phyloP scores from a whole-genome alignment of 2,329 filamentous ascomycete species.

The Claviceps humidiphila region DNA sequence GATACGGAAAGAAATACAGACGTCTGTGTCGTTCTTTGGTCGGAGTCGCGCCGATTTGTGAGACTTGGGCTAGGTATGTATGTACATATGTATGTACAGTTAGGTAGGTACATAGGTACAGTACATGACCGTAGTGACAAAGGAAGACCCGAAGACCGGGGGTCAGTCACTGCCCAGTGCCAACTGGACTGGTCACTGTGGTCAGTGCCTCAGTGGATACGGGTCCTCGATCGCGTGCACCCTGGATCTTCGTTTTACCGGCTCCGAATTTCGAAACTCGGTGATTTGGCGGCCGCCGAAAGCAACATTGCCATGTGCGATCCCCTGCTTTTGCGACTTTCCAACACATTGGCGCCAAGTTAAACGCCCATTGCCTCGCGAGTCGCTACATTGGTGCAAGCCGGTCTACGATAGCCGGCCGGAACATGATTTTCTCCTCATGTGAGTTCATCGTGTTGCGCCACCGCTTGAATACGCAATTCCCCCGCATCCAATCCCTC shows the following conservation, averaged over 20 bases:
- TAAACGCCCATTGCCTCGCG: neutral
- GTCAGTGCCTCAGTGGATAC: too few relatives aligned
- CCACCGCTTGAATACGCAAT: too few relatives aligned
- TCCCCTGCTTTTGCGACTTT: neutral
- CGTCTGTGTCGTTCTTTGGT: neutral
- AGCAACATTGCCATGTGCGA: neutral
- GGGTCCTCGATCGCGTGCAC: neutral
- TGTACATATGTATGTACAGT: too few relatives aligned
- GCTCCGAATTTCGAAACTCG: slow-evolving; percentile 6
- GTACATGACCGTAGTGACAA: neutral
- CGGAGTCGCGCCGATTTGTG: neutral
- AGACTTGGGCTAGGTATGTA: neutral
- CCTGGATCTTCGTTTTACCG: slow-evolving; percentile 9
- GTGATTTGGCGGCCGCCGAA: slow-evolving; percentile 5
- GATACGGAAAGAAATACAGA: neutral
- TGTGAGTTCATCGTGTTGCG: slow-evolving; percentile 7
- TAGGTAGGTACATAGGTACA: too few relatives aligned
- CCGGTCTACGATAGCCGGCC: neutral
- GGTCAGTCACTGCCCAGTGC: too few relatives aligned
- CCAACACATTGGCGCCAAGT: neutral
- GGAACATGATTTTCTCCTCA: slow-evolving; percentile 10
- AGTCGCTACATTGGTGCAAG: neutral
- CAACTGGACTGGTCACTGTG: too few relatives aligned
- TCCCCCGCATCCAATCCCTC: neutral
- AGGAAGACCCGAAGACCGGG: neutral